phyloP scores from a whole-genome alignment of 202 grass and related monocot species.

The Elaeis oleifera region DNA sequence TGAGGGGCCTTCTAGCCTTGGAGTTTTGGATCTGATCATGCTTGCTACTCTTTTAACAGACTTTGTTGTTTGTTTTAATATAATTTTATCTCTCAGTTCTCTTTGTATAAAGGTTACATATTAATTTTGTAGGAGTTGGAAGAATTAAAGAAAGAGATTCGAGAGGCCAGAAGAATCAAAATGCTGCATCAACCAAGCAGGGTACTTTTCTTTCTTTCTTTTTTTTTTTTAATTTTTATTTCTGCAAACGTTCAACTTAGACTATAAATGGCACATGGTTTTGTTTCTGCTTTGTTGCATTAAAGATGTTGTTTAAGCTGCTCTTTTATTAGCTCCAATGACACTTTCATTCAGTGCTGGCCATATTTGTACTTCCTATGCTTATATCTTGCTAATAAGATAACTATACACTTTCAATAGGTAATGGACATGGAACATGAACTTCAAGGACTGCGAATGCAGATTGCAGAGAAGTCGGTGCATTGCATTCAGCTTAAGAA shows the following conservation, averaged over 20 bases:
- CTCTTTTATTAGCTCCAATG: too few relatives aligned
- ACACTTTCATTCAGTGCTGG: too few relatives aligned
- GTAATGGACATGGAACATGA: constrained; percentile 96
- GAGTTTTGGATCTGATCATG: constrained; percentile 1
- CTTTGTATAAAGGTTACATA: neutral
- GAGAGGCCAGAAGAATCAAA: constrained; percentile 96
- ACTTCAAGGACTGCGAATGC: constrained; percentile 56
- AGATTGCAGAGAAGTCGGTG: constrained; percentile 71
- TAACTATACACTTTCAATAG: constrained; percentile 22
- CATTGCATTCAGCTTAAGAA: constrained; percentile 85
- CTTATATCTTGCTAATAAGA: neutral
- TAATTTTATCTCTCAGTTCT: too few relatives aligned
- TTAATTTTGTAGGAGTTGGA: constrained; percentile 58
- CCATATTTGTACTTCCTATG: neutral
- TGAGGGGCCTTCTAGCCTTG: constrained; percentile 7
- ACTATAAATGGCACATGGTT: too few relatives aligned
- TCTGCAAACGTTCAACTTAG: too few relatives aligned
- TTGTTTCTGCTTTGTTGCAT: too few relatives aligned
- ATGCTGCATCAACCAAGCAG: constrained; percentile 98
- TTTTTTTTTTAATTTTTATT: too few relatives aligned
- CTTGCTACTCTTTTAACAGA: constrained; percentile 1
- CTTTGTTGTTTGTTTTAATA: too few relatives aligned
- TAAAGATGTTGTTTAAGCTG: too few relatives aligned
- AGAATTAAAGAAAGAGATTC: constrained; percentile 72
- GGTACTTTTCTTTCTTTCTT: constrained; percentile 33